Conservation (phyloP, 148 eudicot species). For the Chenopodium formosanum region DNA sequence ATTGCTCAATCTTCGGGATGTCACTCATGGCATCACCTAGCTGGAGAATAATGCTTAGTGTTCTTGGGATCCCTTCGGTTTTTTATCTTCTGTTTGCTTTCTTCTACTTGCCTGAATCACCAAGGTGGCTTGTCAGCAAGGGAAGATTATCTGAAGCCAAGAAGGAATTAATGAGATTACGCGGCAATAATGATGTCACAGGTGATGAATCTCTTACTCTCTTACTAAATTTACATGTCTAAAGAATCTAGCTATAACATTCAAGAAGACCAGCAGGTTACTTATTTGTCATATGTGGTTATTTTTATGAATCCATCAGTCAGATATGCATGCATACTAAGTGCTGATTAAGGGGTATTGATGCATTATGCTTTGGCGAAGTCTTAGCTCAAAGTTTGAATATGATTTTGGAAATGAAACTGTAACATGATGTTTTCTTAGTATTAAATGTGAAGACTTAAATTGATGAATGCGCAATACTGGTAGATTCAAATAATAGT, state of each 20-base stretch:
- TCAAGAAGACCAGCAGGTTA: not conserved
- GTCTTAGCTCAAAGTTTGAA: not conserved
- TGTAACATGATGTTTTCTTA: not conserved
- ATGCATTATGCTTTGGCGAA: not conserved
- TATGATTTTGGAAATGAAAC: not conserved
- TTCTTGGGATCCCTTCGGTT: slow-evolving; percentile 78
- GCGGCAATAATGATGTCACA: slow-evolving; percentile 76
- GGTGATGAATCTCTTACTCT: slow-evolving; percentile 46
- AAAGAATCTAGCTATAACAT: not conserved
- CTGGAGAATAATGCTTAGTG: slow-evolving; percentile 90
- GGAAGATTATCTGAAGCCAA: slow-evolving; percentile 87
- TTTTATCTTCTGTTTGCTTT: slow-evolving; percentile 58
- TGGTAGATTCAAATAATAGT: not conserved
- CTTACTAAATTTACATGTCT: not conserved
- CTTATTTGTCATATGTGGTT: not conserved
- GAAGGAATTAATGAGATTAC: slow-evolving; percentile 65
- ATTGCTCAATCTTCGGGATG: slow-evolving; percentile 83
- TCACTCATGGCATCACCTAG: slow-evolving; percentile 64
- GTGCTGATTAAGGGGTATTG: not conserved
- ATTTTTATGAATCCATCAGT: not conserved
- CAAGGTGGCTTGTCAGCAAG: slow-evolving; percentile 94
- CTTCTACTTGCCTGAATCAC: slow-evolving; percentile 90
- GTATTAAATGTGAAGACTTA: not conserved
- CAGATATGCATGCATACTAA: not conserved
- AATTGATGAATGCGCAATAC: not conserved